Conservation (phyloP, 2,329 filamentous ascomycete species). For the Fusarium oxysporum region DNA sequence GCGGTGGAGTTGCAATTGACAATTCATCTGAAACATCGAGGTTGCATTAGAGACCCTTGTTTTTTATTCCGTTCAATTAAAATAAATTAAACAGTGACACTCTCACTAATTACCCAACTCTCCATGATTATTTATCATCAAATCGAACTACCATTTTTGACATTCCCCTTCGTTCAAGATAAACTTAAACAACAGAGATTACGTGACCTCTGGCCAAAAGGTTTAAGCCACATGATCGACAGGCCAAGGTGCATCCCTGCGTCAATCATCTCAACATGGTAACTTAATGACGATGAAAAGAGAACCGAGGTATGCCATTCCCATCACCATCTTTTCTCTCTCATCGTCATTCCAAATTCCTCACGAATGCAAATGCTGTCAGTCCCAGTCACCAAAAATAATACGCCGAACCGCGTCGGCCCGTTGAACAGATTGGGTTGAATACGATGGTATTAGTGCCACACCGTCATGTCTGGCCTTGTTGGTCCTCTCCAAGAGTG, state of each 20-base stretch:
- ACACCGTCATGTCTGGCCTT: slow-evolving; percentile 15
- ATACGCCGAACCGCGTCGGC: slow-evolving; percentile 18
- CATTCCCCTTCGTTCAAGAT: neutral
- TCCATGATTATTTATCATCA: neutral
- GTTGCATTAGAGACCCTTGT: slow-evolving; percentile 20
- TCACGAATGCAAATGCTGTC: neutral
- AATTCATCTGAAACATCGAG: slow-evolving; percentile 29
- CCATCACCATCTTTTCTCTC: neutral
- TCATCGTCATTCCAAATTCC: neutral
- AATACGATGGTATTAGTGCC: slow-evolving; percentile 14
- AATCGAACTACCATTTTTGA: neutral
- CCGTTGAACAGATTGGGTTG: slow-evolving; percentile 4
- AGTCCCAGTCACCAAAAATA: neutral
- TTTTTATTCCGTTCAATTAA: neutral
- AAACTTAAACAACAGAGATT: neutral
- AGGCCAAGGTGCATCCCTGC: slow-evolving; percentile 15
- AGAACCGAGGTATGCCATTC: neutral
- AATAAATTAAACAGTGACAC: neutral
- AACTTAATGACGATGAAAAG: neutral
- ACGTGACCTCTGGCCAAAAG: neutral
- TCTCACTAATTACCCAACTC: neutral
- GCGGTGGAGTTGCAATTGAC: slow-evolving; percentile 5
- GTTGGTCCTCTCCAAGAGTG: neutral
- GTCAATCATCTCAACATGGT: slow-evolving; percentile 3
- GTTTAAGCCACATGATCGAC: slow-evolving; percentile 19